Conservation (phyloP, 2,329 filamentous ascomycete species). For the Hypoxylon sp. region DNA sequence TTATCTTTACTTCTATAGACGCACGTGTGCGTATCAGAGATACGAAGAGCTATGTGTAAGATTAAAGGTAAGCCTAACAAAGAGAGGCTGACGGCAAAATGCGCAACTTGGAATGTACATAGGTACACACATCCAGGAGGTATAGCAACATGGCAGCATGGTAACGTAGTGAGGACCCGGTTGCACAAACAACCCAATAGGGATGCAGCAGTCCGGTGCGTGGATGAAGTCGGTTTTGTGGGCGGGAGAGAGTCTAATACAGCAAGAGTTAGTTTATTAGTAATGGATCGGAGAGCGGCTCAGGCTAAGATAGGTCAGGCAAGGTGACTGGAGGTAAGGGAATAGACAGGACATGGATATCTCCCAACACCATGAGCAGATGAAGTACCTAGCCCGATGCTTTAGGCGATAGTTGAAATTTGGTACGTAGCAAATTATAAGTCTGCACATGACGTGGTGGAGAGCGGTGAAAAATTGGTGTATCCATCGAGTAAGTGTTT, state of each 20-base stretch:
- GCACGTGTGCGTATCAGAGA: constrained; percentile 21
- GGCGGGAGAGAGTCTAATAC: constrained; percentile 28
- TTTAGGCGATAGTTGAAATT: constrained; percentile 14
- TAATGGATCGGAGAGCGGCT: constrained; percentile 41
- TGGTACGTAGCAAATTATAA: constrained; percentile 10
- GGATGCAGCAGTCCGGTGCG: constrained; percentile 25
- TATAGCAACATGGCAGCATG: constrained; percentile 1
- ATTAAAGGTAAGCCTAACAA: constrained; percentile 30
- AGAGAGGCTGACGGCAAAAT: constrained; percentile 38
- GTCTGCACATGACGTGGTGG: constrained; percentile 17
- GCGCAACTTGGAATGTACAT: constrained; percentile 3
- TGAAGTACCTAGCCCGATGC: not conserved
- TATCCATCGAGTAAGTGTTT: constrained; percentile 6
- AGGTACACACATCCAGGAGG: constrained; percentile 12
- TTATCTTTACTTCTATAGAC: constrained; percentile 39
- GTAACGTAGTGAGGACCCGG: constrained; percentile 8
- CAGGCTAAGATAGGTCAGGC: constrained; percentile 33
- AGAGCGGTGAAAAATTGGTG: constrained; percentile 30
- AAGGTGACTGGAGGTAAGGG: constrained; percentile 36
- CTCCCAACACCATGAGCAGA: constrained; percentile 4
- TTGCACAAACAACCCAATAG: constrained; percentile 32
- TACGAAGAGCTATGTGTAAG: constrained; percentile 28
- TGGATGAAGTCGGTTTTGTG: constrained; percentile 27
- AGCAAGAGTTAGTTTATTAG: constrained; percentile 39
- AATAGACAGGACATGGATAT: constrained; percentile 13